Evolutionary conservation across 2,329 filamentous ascomycete genomes (phyloP).

Genomic region (Ophiostoma tasmaniense): DNA sequence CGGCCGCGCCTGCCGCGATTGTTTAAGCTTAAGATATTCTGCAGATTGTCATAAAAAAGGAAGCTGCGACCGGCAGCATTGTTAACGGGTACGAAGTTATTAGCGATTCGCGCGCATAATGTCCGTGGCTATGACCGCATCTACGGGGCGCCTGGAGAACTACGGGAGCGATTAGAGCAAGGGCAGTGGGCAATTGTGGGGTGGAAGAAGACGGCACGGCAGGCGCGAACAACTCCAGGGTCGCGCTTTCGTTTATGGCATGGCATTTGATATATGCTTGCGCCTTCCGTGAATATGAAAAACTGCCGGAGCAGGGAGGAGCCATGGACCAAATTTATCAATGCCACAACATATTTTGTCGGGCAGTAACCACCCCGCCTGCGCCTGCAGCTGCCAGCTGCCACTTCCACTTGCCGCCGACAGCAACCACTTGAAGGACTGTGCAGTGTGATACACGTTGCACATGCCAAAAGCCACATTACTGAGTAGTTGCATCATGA

Average conservation of each 20-base stretch:
- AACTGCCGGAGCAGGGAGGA: neutral
- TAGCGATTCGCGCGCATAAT: neutral
- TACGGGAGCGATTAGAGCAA: neutral
- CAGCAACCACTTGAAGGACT: neutral
- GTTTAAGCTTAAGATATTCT: no score
- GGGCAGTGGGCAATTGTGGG: slow-evolving; percentile 12
- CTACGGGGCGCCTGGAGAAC: slow-evolving; percentile 12
- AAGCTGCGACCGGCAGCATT: neutral
- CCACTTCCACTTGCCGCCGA: no score
- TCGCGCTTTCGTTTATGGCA: neutral
- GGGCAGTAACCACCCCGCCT: neutral
- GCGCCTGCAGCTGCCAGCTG: neutral
- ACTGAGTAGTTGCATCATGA: neutral
- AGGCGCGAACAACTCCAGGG: neutral
- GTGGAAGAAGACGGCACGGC: neutral
- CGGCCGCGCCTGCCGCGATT: neutral
- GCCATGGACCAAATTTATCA: neutral
- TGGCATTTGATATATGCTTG: neutral
- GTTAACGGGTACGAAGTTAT: neutral
- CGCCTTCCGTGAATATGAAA: no score
- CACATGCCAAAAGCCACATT: neutral
- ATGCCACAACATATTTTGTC: neutral
- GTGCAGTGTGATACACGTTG: neutral
- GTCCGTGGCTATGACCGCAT: neutral
- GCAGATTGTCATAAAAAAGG: neutral